Conservation (phyloP, 352 stramenopile genomes). For the Phytophthora citrophthora region DNA sequence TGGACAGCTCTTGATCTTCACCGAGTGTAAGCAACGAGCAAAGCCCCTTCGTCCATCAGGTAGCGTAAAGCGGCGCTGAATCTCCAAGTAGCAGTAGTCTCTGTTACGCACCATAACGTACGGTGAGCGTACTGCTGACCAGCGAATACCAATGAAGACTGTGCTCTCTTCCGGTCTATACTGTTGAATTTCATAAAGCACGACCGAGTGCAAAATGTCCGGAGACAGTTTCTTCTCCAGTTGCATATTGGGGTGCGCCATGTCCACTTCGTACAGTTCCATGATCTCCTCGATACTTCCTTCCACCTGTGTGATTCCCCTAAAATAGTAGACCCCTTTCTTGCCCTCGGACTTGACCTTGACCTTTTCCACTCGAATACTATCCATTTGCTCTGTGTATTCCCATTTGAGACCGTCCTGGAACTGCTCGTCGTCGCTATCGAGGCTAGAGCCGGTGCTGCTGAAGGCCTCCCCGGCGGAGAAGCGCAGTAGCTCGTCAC, state of each 20-base stretch:
- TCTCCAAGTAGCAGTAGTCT: conserved; percentile 82
- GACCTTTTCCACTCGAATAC: conserved; percentile 79
- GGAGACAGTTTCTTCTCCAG: conserved; percentile 77
- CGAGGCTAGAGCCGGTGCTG: conserved; percentile 27
- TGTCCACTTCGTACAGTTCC: conserved; percentile 78
- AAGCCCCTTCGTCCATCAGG: conserved; percentile 67
- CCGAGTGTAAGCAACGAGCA: conserved; percentile 78
- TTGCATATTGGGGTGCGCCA: conserved; percentile 75
- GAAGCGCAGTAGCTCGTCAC: conserved; percentile 80
- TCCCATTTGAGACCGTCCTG: conserved; percentile 73
- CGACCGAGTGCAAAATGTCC: conserved; percentile 78
- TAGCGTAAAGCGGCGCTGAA: conserved; percentile 72
- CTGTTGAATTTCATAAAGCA: conserved; percentile 78
- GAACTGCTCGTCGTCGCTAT: conserved; percentile 40
- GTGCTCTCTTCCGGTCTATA: conserved; percentile 60
- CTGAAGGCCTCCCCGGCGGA: conserved; percentile 64
- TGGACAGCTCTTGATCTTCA: conserved; percentile 87
- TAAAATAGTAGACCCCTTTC: conserved; percentile 76
- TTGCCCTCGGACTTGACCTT: conserved; percentile 66
- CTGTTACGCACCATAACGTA: conserved; percentile 81
- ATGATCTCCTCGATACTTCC: conserved; percentile 72
- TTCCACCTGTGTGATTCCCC: conserved; percentile 73
- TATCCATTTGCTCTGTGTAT: conserved; percentile 73
- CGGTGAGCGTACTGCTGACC: conserved; percentile 70
- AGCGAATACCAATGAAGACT: conserved; percentile 80